These are phyloP conservation scores for Backusella morwellensis DNA, from an alignment of 192 early-diverging fungal genomes.

Conservation along the genomic window DNA sequence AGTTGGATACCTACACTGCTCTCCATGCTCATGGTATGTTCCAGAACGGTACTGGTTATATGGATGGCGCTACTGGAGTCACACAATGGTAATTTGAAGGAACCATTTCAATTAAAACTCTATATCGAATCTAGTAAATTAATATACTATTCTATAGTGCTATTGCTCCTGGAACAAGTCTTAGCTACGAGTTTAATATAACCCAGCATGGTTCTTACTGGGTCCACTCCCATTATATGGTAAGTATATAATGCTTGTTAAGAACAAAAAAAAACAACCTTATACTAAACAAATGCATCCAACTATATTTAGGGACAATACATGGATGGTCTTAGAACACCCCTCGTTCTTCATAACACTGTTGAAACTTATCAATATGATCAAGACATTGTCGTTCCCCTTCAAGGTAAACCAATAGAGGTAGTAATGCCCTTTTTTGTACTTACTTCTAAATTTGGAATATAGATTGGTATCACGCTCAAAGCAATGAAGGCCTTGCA, in stretches of 20 bases:
- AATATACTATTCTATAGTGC: constrained; percentile 34
- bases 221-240: constrained; percentile 49
- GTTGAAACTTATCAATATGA: constrained; percentile 61
- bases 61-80: constrained; percentile 42
- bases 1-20: constrained; percentile 32
- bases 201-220: constrained; percentile 60
- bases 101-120: background rate
- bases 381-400: constrained; percentile 61
- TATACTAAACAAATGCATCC: background rate
- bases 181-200: constrained; percentile 70
- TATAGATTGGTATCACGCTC: constrained; percentile 57
- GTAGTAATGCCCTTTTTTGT: constrained; percentile 8
- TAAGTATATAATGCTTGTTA: background rate
- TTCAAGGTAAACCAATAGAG: constrained; percentile 47
- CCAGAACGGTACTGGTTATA: constrained; percentile 46
- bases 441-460: background rate
- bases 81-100: constrained; percentile 54
- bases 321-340: constrained; percentile 35
- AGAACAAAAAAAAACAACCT: background rate
- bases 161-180: constrained; percentile 66
- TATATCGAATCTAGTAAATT: background rate
- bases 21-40: constrained; percentile 58
- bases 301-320: constrained; percentile 28
- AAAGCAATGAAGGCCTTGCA: constrained; percentile 45
- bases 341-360: constrained; percentile 37